Conservation (phyloP, 2,329 filamentous ascomycete genomes). For the Apiospora rasikravindrae region DNA sequence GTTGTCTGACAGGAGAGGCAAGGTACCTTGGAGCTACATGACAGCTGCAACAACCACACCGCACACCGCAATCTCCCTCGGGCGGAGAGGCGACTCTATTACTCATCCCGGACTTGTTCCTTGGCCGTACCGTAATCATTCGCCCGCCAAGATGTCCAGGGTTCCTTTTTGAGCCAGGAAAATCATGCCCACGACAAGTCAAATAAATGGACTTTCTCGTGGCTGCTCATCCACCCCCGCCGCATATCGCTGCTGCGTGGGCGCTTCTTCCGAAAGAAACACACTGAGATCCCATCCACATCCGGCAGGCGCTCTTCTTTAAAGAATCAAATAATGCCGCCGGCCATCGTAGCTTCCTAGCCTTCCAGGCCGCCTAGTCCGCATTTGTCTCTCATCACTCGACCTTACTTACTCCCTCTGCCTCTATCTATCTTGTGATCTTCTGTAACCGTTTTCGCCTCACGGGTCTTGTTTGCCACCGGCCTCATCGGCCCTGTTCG, state of each 20-base stretch:
- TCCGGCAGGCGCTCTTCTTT: not conserved
- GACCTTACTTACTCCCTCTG: not conserved
- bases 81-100: not conserved
- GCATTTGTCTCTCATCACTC: not conserved
- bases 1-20: not conserved
- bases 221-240: constrained; percentile 9
- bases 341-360: constrained; percentile 1
- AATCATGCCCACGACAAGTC: constrained; percentile 13
- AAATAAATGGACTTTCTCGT: constrained; percentile 17
- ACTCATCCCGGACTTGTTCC: constrained; percentile 26
- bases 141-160: constrained; percentile 37
- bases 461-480: not conserved
- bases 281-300: not conserved
- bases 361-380: not conserved
- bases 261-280: not conserved
- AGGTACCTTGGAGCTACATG: constrained; percentile 13
- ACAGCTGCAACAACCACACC: constrained; percentile 19
- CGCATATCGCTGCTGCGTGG: not conserved
- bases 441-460: not conserved
- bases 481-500: not conserved
- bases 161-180: constrained; percentile 32
- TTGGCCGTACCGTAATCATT: constrained; percentile 32
- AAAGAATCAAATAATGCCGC: not conserved
- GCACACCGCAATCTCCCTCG: constrained; percentile 24
- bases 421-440: not conserved